Evolutionary conservation across 148 eudicot species (phyloP), one percentile per base, ranked within the genome.

Genomic region (Chenopodium berlandieri): DNA sequence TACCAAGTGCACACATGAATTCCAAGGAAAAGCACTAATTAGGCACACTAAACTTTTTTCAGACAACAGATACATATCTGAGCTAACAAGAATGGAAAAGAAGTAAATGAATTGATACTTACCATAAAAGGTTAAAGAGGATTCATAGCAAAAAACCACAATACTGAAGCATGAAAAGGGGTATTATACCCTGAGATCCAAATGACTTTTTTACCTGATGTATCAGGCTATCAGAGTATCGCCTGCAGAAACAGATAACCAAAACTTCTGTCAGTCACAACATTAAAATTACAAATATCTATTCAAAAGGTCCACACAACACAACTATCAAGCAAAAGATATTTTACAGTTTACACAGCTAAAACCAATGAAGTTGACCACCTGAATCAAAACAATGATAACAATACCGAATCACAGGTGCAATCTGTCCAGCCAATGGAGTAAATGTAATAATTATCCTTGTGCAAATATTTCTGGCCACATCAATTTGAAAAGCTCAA

Each of bases 11-110:
- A 58, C 44, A 31, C 69, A 71, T 44, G 34, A 58, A 80, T 37
- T 80, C 12, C 82, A n/a, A 58, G 46, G 50, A 76, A 80, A 60
- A 58, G n/a, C 82, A 60, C 77, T 72, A 58, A 60, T 60, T 79
- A 50, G 37, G 50, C 76, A 54, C 75, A 71, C 31, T 20, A 52
- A 37, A 71, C 22, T n/a, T 54, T 48, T 10, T 25, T 47, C 62
- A 25, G 32, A 74, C 7, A 58, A 3, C 47, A 48, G 23, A 9
- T 78, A 67, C 32, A 47, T 78, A 66, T 47, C 37, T 17, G 17
- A 65, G 71, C 19, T 37, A 65, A 17, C 62, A 65, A 66, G 14
- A 32, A 47, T 3, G 13, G 40, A 8, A 47, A 68, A 22, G 6
- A 56, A 54, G 56, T 9, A 32, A 22, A 69, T 20, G 30, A 44